These are phyloP conservation scores for Violaceomyces palustris DNA, from an alignment of 1,284 basidiomycete species.

Conservation along the genomic window DNA sequence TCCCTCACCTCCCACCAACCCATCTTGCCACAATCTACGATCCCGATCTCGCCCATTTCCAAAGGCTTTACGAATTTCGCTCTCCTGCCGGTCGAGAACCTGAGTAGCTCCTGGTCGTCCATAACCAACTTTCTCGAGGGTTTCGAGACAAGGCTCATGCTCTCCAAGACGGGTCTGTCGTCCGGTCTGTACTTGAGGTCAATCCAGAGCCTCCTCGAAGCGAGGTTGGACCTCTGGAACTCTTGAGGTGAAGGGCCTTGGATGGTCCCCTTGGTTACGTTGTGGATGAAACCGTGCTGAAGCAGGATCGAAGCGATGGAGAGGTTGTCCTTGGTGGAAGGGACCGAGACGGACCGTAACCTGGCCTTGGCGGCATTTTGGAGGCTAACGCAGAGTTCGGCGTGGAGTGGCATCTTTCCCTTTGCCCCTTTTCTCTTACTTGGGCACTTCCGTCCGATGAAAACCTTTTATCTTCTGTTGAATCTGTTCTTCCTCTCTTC, in stretches of 20 bases:
- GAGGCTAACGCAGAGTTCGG: conserved; percentile 70
- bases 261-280: conserved; percentile 71
- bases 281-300: conserved; percentile 76
- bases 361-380: conserved; percentile 84
- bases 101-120: conserved; percentile 65
- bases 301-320: conserved; percentile 78
- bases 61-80: conserved; percentile 64
- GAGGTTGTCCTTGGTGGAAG: conserved; percentile 74
- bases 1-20: conserved; percentile 55
- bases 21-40: conserved; percentile 64
- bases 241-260: conserved; percentile 62
- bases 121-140: conserved; percentile 72
- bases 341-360: conserved; percentile 66
- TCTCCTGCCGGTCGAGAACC: conserved; percentile 60
- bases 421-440: too few relatives aligned
- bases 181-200: conserved; percentile 76
- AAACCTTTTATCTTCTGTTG: too few relatives aligned
- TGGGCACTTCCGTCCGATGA: too few relatives aligned
- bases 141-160: conserved; percentile 69
- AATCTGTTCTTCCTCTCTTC: too few relatives aligned
- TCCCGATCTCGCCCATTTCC: conserved; percentile 80
- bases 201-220: conserved; percentile 65
- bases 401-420: conserved; percentile 58
- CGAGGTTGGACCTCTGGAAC: conserved; percentile 58
- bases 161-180: conserved; percentile 70